phyloP scores from a whole-genome alignment of 306 rosid genomes.

The Quercus dentata region DNA sequence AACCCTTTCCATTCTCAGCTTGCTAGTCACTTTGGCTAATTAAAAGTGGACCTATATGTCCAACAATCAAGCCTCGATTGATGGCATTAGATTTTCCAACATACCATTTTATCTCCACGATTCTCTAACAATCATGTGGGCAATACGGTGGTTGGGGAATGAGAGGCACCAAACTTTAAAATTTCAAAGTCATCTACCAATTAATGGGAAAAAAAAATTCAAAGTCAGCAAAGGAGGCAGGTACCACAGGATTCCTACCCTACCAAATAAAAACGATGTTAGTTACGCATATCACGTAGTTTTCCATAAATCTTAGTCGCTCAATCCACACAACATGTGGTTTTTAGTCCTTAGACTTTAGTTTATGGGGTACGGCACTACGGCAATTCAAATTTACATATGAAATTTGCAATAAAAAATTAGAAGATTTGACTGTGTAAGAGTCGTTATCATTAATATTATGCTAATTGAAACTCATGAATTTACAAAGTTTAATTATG shows the following conservation, averaged over 20 bases:
- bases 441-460: no score
- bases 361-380: neutral
- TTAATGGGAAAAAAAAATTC: neutral
- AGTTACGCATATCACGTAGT: neutral
- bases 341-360: neutral
- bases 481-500: no score
- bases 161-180: slow-evolving; percentile 16
- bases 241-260: slow-evolving; percentile 7
- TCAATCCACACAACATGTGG: neutral
- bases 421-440: no score
- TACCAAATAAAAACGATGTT: neutral
- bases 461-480: no score
- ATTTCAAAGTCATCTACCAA: slow-evolving; percentile 20
- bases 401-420: neutral
- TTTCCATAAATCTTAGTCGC: neutral
- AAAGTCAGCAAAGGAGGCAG: slow-evolving; percentile 6
- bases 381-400: neutral
- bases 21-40: no score
- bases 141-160: slow-evolving; percentile 22
- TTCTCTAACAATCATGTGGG: neutral
- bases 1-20: no score
- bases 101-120: neutral
- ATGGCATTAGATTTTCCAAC: slow-evolving; percentile 16
- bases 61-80: slow-evolving; percentile 42
- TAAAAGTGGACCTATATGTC: neutral